Base-by-base conservation (phyloP, 768 basidiomycete species). In the Lentinula aciculospora region DNA sequence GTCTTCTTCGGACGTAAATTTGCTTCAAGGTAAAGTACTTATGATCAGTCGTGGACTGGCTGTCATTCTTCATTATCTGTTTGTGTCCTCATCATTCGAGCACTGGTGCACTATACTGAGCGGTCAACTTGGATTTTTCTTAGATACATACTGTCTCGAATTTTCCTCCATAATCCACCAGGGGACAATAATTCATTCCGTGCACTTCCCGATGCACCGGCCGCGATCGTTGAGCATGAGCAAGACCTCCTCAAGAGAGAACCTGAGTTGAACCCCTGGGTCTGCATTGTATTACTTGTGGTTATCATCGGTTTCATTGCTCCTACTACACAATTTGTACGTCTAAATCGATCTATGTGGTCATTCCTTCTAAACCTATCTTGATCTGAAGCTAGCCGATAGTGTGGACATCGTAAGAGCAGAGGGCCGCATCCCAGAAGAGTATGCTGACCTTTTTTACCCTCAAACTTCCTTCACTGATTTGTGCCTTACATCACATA, bases 81-180 rank as follows among this genome's bases (percentile, higher is more conserved):
- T 67, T 62, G 81, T 69, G 7, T 36, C 40, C 34, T 39, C 56
- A 32, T 32, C 12, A 7, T 32, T 32, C 12, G 3, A 32, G 12
- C 12, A 12, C 32, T 32, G 32, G 12, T 9, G n/a, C n/a, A 2
- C 15, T 15, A 9, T 44, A 19, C 42, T 25, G 42, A 44, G 8
- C 8, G n/a, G n/a, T n/a, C n/a, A n/a, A 19, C 8, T 44, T 44
- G 46, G 10, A 1, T 6, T 47, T 47, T 31, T 27, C 34, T n/a
- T n/a, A 85, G 87, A n/a, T 89, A 91, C 63, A 66, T 89, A 34
- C 75, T 71, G 57, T 88, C 88, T 12, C 81, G 88, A 8, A 74
- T 89, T 27, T 91, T 81, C 70, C 68, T 88, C 39, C 84, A 86
- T 67, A 79, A 88, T 63, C 86, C 87, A 2, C 88, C 88, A 0